phyloP scores from a whole-genome alignment of 768 basidiomycete genomes.

The Rhizopogon rudus region DNA sequence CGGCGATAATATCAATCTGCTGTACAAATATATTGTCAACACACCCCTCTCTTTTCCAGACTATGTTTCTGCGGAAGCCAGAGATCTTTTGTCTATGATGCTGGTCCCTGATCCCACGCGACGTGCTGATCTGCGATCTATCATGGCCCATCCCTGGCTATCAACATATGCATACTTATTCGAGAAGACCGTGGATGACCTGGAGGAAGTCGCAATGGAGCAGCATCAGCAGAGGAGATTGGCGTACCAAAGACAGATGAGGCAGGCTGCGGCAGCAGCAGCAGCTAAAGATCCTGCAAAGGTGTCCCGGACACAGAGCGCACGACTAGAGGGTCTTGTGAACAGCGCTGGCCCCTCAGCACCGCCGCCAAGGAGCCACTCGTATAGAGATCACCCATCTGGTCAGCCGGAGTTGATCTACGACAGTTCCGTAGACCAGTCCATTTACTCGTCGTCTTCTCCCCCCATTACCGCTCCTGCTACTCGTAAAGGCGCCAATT shows the following conservation, averaged over 20 bases:
- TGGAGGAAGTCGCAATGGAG: constrained; percentile 78
- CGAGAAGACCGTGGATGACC: constrained; percentile 65
- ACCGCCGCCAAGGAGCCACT: constrained; percentile 32
- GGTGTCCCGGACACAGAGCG: constrained; percentile 47
- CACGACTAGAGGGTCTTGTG: constrained; percentile 45
- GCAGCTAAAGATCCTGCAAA: constrained; percentile 23
- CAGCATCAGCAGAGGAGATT: constrained; percentile 81
- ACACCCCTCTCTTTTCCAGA: constrained; percentile 97
- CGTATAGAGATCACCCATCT: constrained; percentile 46
- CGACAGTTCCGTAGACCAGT: constrained; percentile 63
- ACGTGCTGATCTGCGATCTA: constrained; percentile 67
- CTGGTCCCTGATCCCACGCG: constrained; percentile 87
- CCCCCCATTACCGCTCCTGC: constrained; percentile 28
- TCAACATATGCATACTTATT: constrained; percentile 46
- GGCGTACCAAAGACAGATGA: constrained; percentile 80
- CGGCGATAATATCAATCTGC: constrained; percentile 97
- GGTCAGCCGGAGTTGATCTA: constrained; percentile 67
- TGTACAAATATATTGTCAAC: constrained; percentile 98
- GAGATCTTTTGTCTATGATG: constrained; percentile 85
- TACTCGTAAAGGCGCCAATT: constrained; percentile 33
- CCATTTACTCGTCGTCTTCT: constrained; percentile 35
- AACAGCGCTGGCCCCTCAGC: constrained; percentile 27
- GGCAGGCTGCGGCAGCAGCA: constrained; percentile 37
- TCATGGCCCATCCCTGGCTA: constrained; percentile 92
- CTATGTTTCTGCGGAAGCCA: constrained; percentile 79